These are phyloP conservation scores for Cordyceps cicadae DNA, from an alignment of 2,329 filamentous ascomycete genomes.

Conservation along the genomic window DNA sequence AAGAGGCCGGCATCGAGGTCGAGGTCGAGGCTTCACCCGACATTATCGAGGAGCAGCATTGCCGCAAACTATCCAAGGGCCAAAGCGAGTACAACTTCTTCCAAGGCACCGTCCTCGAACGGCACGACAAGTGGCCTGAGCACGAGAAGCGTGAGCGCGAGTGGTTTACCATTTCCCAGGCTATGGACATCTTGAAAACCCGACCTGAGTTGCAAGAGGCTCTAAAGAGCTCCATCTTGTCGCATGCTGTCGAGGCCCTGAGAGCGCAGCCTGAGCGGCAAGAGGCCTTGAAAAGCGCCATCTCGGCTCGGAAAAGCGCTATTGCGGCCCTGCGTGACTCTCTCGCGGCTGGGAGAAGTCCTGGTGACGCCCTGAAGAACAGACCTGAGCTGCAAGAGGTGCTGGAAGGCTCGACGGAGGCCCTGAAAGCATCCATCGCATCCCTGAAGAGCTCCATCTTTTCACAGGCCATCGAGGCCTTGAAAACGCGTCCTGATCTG, in stretches of 20 bases:
- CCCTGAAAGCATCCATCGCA: too few species aligned
- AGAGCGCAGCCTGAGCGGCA: too few species aligned
- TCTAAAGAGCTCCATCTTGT: slow-evolving; percentile 62
- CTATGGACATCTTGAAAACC: slow-evolving; percentile 64
- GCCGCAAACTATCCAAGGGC: slow-evolving; percentile 63
- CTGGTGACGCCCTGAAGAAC: too few species aligned
- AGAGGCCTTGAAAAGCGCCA: too few species aligned
- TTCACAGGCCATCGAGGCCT: too few species aligned
- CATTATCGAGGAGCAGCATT: slow-evolving; percentile 73
- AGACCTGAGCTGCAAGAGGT: too few species aligned
- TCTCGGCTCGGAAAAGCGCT: too few species aligned
- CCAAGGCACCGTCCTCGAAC: slow-evolving; percentile 78
- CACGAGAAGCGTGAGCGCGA: slow-evolving; percentile 80
- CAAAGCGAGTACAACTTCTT: slow-evolving; percentile 67
- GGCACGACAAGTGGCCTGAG: slow-evolving; percentile 88
- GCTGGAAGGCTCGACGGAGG: too few species aligned
- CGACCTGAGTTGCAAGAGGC: slow-evolving; percentile 86
- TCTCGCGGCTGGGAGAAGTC: too few species aligned
- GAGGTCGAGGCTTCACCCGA: slow-evolving; percentile 79
- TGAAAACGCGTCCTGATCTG: neutral
- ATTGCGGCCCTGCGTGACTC: too few species aligned
- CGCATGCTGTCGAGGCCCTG: too few species aligned
- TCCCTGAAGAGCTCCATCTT: too few species aligned
- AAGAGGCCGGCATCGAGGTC: slow-evolving; percentile 89
- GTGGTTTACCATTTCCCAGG: slow-evolving; percentile 83